Evolutionary conservation across 306 rosid genomes (phyloP).

Genomic region (Cotoneaster glaucophyllus): DNA sequence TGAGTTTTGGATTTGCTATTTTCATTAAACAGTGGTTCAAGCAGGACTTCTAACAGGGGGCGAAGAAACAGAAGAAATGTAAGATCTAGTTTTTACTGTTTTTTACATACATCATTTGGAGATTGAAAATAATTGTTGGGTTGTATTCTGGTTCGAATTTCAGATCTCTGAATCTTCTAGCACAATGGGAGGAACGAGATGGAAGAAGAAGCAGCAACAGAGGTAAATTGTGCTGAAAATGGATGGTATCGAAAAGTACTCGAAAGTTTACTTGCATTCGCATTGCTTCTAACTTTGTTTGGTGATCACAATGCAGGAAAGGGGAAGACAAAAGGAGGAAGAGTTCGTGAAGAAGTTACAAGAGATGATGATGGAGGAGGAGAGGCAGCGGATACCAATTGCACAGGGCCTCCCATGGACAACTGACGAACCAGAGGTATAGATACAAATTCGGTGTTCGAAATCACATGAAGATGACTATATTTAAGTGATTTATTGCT

Average conservation of each 20-base stretch:
- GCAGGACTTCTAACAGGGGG: constrained; percentile 59
- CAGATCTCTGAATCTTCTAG: constrained; percentile 69
- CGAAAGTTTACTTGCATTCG: background rate
- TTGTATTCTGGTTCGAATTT: constrained; percentile 2
- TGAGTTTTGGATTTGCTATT: constrained; percentile 13
- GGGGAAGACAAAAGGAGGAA: constrained; percentile 81
- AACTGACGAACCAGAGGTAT: constrained; percentile 88
- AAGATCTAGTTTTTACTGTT: constrained; percentile 16
- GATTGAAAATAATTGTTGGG: constrained; percentile 1
- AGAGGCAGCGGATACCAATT: constrained; percentile 64
- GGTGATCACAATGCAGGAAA: constrained; percentile 49
- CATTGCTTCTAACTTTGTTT: constrained; percentile 11
- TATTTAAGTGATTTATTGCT: background rate
- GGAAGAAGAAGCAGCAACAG: constrained; percentile 70
- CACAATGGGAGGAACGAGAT: constrained; percentile 55
- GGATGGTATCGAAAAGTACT: background rate
- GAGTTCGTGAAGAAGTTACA: constrained; percentile 69
- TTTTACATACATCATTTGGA: background rate
- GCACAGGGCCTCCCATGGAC: constrained; percentile 99
- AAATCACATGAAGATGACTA: background rate
- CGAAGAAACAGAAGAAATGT: constrained; percentile 83
- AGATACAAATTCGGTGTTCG: background rate
- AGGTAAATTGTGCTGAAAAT: constrained; percentile 34
- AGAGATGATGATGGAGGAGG: constrained; percentile 63
- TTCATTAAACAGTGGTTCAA: constrained; percentile 36